Base-by-base conservation (phyloP, 768 basidiomycete species). In the Agaricus sinodeliciosus region DNA sequence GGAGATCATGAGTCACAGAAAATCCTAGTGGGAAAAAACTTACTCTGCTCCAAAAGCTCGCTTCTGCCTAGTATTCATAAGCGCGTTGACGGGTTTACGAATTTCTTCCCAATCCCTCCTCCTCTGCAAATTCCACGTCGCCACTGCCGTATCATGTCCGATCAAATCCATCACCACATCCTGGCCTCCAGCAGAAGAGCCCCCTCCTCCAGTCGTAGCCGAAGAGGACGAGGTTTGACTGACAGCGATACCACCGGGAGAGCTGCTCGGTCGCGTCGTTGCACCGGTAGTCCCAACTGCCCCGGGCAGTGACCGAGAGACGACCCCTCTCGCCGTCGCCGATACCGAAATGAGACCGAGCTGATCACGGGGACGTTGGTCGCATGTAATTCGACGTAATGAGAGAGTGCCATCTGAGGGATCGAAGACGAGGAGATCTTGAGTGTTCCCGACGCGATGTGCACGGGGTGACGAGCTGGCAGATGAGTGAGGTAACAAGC, bases 391-490 rank as follows among this genome's bases (percentile, higher is more conserved):
- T 1, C 85, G 68, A 22, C 81, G 72, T 42, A 88, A 66, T 0
- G 78, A 77, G 18, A 89, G 69, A 3, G 74, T 66, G 0, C 79
- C 78, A 37, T 80, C 78, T 0, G 64, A 65, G 0, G 84, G 79
- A 60, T 89, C 84, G 59, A 90, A 87, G 2, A 88, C 59, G 15
- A 89, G 72, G 3, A 87, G 55, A 53, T 90, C 86, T 62, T 85
- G 85, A 58, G 75, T 78, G 54, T 81, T 80, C 16, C 64, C 64
- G 11, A 72, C 69, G 15, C 69, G 64, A 5, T 62, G 67, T 44
- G 18, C 57, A 54, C 31, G 69, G 3, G 22, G 60, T 41, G 72
- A 60, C 25, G 66, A 60, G 56, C 44, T 40, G 7, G 58, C 49
- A 41, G 49, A 41, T 28, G 48, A 55, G 16, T 12, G 55, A 54